Evolutionary conservation across 306 rosid genomes (phyloP).

Genomic region (Geum urbanum): DNA sequence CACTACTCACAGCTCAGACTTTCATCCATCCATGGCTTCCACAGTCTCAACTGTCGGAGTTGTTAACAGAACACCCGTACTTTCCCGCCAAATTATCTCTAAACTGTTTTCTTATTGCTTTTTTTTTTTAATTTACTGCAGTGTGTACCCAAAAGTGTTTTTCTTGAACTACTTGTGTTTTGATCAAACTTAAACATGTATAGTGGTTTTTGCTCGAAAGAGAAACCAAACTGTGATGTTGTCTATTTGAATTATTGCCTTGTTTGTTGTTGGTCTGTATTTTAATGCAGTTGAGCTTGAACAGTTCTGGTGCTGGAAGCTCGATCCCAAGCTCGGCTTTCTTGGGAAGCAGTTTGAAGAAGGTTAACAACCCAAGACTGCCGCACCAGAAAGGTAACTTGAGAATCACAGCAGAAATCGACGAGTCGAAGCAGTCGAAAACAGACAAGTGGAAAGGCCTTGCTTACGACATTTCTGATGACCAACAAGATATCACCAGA

Average conservation of each 20-base stretch:
- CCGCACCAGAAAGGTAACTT: constrained; percentile 11
- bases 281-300: constrained; percentile 30
- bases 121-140: neutral
- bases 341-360: constrained; percentile 35
- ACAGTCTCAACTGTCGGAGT: constrained; percentile 32
- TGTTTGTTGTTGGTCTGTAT: constrained; percentile 5
- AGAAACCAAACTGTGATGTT: constrained; percentile 9
- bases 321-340: constrained; percentile 30
- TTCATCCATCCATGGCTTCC: constrained; percentile 32
- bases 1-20: constrained; percentile 1
- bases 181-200: too few species aligned
- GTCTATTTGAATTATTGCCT: neutral
- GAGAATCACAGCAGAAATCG: constrained; percentile 24
- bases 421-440: constrained; percentile 25
- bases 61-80: constrained; percentile 29
- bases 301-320: constrained; percentile 20
- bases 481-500: constrained; percentile 45
- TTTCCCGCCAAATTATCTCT: constrained; percentile 4
- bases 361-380: constrained; percentile 15
- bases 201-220: neutral
- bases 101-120: neutral
- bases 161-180: constrained; percentile 1
- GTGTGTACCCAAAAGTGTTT: neutral
- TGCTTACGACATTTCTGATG: constrained; percentile 35
- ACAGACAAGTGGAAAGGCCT: constrained; percentile 37